Conservation (phyloP, 805 yeast species). For the Lipomyces mesembrius region DNA sequence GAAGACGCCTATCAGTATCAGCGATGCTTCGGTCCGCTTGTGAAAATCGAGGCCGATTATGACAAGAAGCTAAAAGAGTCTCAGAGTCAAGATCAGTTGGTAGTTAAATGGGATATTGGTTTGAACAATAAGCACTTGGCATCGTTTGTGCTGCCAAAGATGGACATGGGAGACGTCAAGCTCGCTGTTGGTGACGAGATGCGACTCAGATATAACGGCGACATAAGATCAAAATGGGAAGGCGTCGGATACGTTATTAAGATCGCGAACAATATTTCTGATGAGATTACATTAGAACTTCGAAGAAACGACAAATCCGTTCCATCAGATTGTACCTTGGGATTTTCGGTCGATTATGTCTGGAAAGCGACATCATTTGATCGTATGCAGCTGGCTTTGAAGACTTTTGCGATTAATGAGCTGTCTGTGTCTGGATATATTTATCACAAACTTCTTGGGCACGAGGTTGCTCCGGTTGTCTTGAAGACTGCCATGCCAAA, state of each 20-base stretch:
- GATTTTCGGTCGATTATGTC: conserved; percentile 81
- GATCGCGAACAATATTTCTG: conserved; percentile 68
- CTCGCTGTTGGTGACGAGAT: conserved; percentile 87
- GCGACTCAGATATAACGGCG: conserved; percentile 65
- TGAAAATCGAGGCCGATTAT: conserved; percentile 79
- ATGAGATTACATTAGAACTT: conserved; percentile 74
- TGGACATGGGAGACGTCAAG: conserved; percentile 64
- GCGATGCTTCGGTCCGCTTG: conserved; percentile 79
- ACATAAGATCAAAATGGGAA: conserved; percentile 67
- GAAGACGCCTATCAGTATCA: conserved; percentile 85
- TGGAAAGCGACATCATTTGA: conserved; percentile 87
- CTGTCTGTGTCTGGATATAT: conserved; percentile 73
- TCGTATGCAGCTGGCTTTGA: conserved; percentile 82
- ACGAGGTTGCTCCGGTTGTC: conserved; percentile 62
- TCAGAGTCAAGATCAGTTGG: conserved; percentile 72
- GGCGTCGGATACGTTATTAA: conserved; percentile 72
- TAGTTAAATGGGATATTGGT: conserved; percentile 74
- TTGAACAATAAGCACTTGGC: conserved; percentile 69
- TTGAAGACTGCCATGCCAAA: conserved; percentile 61
- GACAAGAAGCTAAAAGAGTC: conserved; percentile 76
- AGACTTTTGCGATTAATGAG: conserved; percentile 68
- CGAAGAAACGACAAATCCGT: conserved; percentile 48
- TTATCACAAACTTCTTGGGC: conserved; percentile 80
- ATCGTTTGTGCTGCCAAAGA: conserved; percentile 67
- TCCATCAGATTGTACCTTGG: conserved; percentile 63